phyloP scores from a whole-genome alignment of 2,329 filamentous ascomycete genomes.

The Thyridium curvatum region DNA sequence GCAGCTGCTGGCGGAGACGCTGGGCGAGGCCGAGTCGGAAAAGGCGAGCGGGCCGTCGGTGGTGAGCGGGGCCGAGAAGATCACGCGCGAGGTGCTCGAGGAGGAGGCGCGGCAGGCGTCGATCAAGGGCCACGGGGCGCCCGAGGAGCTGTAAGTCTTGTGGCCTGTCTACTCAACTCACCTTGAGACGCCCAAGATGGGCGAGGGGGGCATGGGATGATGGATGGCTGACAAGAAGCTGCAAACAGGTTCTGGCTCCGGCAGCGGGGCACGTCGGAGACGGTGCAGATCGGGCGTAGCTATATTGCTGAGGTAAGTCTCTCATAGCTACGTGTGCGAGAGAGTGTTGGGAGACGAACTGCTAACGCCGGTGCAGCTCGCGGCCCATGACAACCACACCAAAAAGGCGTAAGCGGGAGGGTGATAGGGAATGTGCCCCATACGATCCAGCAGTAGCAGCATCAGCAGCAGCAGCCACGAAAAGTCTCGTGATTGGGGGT shows the following conservation, averaged over 20 bases:
- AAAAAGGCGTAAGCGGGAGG: too few species aligned
- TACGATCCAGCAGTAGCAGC: too few species aligned
- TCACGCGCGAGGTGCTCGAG: conserved; percentile 59
- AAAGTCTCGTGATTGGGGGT: too few species aligned
- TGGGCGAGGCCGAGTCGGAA: conserved; percentile 51
- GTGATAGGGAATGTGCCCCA: too few species aligned
- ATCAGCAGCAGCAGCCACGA: too few species aligned
- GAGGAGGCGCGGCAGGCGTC: conserved; percentile 52
- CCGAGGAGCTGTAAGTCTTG: conserved; percentile 42
- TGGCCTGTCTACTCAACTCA: too few species aligned
- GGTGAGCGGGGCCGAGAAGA: conserved; percentile 50
- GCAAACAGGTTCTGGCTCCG: conserved; percentile 57
- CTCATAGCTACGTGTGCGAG: neutral
- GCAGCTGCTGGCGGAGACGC: conserved; percentile 67
- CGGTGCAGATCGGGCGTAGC: conserved; percentile 47
- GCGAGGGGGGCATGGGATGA: too few species aligned
- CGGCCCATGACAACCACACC: too few species aligned
- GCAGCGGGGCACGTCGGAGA: conserved; percentile 52
- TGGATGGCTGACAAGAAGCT: too few species aligned
- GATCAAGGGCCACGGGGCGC: conserved; percentile 38
- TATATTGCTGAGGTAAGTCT: conserved; percentile 42
- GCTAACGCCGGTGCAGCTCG: too few species aligned
- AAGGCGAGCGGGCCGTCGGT: conserved; percentile 36
- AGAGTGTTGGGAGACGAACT: neutral
- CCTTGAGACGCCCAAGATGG: too few species aligned